Conservation (phyloP, 371 early-diverging fungal species). For the Syncephalastrum contaminatum region DNA sequence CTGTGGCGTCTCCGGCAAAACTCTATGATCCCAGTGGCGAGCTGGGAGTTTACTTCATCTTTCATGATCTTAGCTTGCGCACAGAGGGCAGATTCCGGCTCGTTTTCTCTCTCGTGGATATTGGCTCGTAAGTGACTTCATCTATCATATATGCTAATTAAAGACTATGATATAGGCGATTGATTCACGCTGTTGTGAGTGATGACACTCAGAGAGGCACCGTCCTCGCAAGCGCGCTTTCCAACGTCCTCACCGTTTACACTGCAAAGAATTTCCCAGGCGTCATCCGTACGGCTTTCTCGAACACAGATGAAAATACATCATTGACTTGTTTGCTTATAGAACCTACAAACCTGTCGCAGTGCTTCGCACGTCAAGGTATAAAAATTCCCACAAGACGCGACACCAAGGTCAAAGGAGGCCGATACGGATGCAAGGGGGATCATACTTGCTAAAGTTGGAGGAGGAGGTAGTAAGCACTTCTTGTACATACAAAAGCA, state of each 20-base stretch:
- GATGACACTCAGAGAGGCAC: constrained; percentile 8
- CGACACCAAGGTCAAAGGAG: constrained; percentile 11
- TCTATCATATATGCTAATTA: neutral
- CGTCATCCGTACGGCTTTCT: constrained; percentile 54
- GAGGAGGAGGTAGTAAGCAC: neutral
- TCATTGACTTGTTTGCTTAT: constrained; percentile 4
- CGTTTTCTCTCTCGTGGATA: constrained; percentile 55
- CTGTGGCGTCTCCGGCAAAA: constrained; percentile 66
- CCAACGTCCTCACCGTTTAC: constrained; percentile 58
- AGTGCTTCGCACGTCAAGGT: constrained; percentile 71
- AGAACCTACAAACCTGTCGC: constrained; percentile 68
- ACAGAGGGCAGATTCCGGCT: constrained; percentile 67
- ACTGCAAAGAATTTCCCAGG: constrained; percentile 70
- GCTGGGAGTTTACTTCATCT: constrained; percentile 74
- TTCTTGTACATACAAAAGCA: too few relatives aligned
- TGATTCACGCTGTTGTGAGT: too few relatives aligned
- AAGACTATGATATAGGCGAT: too few relatives aligned
- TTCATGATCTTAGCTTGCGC: constrained; percentile 71
- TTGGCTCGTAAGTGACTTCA: constrained; percentile 41
- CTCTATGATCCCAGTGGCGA: constrained; percentile 62
- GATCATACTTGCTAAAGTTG: neutral
- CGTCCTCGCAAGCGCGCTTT: constrained; percentile 35
- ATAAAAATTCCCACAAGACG: constrained; percentile 66
- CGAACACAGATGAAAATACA: neutral
- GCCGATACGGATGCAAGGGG: neutral